Base-by-base conservation (phyloP, 768 basidiomycete species). In the Boletus vermiculosoides region DNA sequence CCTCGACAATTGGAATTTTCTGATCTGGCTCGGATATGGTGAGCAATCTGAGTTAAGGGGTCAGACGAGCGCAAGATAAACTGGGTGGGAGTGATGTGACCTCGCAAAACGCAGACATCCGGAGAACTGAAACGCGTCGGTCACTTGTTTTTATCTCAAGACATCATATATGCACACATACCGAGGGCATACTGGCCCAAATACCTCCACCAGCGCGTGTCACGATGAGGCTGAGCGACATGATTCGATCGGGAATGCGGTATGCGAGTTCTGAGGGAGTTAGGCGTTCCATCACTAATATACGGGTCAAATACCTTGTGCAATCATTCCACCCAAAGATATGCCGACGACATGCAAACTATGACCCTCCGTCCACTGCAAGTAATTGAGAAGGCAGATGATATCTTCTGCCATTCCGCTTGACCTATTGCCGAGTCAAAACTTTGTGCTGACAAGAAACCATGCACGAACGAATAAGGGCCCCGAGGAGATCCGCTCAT, bases 271-370 rank as follows among this genome's bases (percentile, higher is more conserved):
- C 92, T 92, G 55, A 40, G 44, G 15, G 30, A 5, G 28, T 62
- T 25, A 42, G 46, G 36, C n/a, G 7, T 18, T n/a, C 8, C 10
- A 20, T 2, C 8, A 20, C 1, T 11, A 18, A 52, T n/a, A 44
- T 12, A 45, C 1, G 1, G 39, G 22, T 28, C 39, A 60, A 15
- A 15, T 66, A 87, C 88, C 86, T 73, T 90, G 87, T 0, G 88
- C 83, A 49, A 91, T 90, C 91, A 92, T 93, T 5, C 91, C 91
- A 2, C 92, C 92, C 5, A 94, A 69, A 39, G 88, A 91, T 23
- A 83, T 72, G 9, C 92, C 88, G 22, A 93, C 85, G 33, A 93
- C 71, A 63, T 92, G 85, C 7, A 94, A 44, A 47, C 80, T 78
- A 5, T 81, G 80, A 11, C 80, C 71, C 8, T 67, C 77, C 0